phyloP scores from a whole-genome alignment of 805 yeast species.

The Brettanomyces sp. region DNA sequence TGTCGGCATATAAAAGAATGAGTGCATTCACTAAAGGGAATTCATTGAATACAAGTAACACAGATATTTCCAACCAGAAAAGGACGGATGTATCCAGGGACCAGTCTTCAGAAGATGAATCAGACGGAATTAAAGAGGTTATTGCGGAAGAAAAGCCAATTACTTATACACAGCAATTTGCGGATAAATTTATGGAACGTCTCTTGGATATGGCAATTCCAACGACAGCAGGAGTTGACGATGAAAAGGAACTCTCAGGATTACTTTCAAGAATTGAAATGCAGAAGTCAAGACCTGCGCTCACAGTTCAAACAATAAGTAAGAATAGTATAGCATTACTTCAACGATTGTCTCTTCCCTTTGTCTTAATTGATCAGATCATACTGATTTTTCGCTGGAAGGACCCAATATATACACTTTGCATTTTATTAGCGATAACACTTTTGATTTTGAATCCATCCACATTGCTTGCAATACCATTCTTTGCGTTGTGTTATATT shows the following conservation, averaged over 20 bases:
- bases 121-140: neutral
- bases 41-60: too few species aligned
- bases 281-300: constrained; percentile 56
- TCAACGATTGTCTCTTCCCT: constrained; percentile 53
- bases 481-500: constrained; percentile 41
- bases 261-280: constrained; percentile 47
- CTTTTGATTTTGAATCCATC: constrained; percentile 50
- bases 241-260: constrained; percentile 26
- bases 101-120: neutral
- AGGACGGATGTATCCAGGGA: neutral
- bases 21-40: neutral
- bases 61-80: neutral
- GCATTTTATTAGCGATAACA: constrained; percentile 31
- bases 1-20: neutral
- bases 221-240: constrained; percentile 36
- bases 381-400: constrained; percentile 55
- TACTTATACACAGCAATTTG: constrained; percentile 2
- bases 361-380: constrained; percentile 48
- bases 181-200: constrained; percentile 68
- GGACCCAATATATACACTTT: constrained; percentile 51
- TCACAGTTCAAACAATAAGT: constrained; percentile 64
- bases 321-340: constrained; percentile 55
- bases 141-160: neutral
- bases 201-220: constrained; percentile 67
- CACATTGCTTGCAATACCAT: constrained; percentile 43